phyloP scores from a whole-genome alignment of 2,329 filamentous ascomycete species.

The Ophiostoma montium region DNA sequence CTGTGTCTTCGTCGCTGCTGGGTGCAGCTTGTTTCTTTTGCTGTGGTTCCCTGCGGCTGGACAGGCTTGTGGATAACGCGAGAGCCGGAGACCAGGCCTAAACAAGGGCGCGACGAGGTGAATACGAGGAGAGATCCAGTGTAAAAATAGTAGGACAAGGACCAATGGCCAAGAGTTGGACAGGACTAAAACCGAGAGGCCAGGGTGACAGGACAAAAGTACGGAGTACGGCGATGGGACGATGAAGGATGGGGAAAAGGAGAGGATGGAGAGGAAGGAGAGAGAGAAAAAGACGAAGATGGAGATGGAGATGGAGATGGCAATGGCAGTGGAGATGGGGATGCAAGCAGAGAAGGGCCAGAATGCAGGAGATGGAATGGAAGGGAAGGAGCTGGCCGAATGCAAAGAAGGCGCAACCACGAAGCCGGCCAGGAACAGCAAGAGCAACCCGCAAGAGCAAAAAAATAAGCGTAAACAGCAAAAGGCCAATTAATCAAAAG shows the following conservation, averaged over 20 bases:
- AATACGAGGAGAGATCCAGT: not conserved
- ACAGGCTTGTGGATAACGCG: not conserved
- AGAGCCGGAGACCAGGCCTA: not conserved
- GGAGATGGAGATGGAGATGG: not conserved
- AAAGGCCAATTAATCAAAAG: no score
- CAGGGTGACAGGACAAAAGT: not conserved
- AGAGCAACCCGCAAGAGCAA: not conserved
- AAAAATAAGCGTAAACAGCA: not conserved
- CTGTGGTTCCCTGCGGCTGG: not conserved
- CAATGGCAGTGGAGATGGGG: not conserved
- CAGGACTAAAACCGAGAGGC: no score
- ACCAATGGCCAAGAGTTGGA: no score
- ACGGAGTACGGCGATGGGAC: not conserved
- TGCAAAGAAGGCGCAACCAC: not conserved
- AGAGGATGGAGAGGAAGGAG: not conserved
- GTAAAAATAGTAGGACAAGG: no score
- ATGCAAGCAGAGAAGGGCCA: not conserved
- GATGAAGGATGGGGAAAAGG: not conserved
- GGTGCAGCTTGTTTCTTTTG: not conserved
- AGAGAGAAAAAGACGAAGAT: not conserved
- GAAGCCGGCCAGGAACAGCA: not conserved
- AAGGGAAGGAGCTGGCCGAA: not conserved
- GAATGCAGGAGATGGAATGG: not conserved
- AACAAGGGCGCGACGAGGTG: not conserved
- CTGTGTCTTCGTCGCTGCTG: no score